phyloP scores from a whole-genome alignment of 2,329 filamentous ascomycete genomes.

The Teratosphaeria nubilosa region DNA sequence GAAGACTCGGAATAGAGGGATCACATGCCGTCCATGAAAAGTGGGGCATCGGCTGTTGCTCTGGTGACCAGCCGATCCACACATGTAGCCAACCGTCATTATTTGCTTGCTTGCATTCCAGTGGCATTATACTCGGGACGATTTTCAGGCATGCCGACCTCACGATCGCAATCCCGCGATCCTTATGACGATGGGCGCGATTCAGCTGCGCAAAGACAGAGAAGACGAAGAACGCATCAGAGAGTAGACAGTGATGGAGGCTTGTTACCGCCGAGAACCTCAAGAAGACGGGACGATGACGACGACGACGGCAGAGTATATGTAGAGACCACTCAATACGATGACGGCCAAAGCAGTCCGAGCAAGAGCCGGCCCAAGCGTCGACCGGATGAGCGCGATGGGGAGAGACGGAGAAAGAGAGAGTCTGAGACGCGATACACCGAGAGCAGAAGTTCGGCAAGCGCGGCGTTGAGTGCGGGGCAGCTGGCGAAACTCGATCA shows the following conservation, averaged over 20 bases:
- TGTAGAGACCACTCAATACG: not conserved
- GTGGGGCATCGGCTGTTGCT: not conserved
- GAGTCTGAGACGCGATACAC: not conserved
- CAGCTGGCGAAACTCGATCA: conserved; percentile 58
- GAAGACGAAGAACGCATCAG: conserved; percentile 23
- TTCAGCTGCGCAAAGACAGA: conserved; percentile 20
- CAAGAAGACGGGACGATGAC: not conserved
- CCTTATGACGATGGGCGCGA: conserved; percentile 6
- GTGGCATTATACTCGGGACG: not conserved
- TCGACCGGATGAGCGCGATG: not conserved
- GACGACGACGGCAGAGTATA: not conserved
- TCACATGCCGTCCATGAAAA: not conserved
- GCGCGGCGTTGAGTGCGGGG: conserved; percentile 39
- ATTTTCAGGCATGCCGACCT: not conserved
- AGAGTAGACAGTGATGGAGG: conserved; percentile 26
- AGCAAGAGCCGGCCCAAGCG: conserved; percentile 9
- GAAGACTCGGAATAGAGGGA: no score
- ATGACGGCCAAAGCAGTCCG: conserved; percentile 5
- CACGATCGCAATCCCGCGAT: not conserved
- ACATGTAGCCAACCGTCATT: not conserved
- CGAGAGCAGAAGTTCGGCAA: conserved; percentile 11
- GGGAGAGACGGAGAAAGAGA: not conserved
- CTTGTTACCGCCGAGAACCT: conserved; percentile 7
- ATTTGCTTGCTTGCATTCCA: not conserved
- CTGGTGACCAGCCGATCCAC: not conserved